phyloP scores from a whole-genome alignment of 2,329 filamentous ascomycete genomes.

The Clarireedia hainanense region DNA sequence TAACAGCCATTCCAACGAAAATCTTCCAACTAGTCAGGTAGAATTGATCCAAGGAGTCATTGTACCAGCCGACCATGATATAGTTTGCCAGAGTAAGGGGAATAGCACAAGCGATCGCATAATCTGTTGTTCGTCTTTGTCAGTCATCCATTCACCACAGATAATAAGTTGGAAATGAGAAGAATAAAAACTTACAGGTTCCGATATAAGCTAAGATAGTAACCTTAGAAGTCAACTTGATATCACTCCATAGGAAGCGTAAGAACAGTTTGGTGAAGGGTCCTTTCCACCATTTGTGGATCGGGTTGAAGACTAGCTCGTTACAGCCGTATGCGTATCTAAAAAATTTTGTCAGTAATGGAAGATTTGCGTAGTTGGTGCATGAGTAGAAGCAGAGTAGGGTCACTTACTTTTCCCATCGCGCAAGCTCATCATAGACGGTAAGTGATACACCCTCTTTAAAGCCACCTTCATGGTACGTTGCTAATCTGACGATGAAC shows the following conservation, averaged over 20 bases:
- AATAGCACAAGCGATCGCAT: conserved; percentile 60
- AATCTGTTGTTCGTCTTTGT: conserved; percentile 26
- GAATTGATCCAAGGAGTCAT: conserved; percentile 57
- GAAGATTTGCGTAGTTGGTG: background rate
- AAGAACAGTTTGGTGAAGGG: conserved; percentile 60
- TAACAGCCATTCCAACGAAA: conserved; percentile 53
- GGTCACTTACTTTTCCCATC: conserved; percentile 55
- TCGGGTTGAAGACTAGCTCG: conserved; percentile 62
- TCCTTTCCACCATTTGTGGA: conserved; percentile 54
- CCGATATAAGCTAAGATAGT: conserved; percentile 65
- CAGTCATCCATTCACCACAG: background rate
- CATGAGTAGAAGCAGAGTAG: background rate
- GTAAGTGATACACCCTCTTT: conserved; percentile 68
- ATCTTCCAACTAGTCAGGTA: conserved; percentile 61
- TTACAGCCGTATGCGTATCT: conserved; percentile 61
- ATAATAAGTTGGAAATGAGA: too few species aligned
- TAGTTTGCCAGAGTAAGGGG: conserved; percentile 63
- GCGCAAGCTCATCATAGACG: conserved; percentile 62
- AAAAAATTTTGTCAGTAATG: background rate
- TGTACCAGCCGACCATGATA: conserved; percentile 63
- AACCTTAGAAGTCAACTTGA: conserved; percentile 58
- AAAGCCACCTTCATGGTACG: conserved; percentile 62
- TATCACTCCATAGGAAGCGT: conserved; percentile 51
- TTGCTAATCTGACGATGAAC: conserved; percentile 60
- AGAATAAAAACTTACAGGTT: conserved; percentile 19